phyloP scores from a whole-genome alignment of 345 rosid species.

The Acer negundo region DNA sequence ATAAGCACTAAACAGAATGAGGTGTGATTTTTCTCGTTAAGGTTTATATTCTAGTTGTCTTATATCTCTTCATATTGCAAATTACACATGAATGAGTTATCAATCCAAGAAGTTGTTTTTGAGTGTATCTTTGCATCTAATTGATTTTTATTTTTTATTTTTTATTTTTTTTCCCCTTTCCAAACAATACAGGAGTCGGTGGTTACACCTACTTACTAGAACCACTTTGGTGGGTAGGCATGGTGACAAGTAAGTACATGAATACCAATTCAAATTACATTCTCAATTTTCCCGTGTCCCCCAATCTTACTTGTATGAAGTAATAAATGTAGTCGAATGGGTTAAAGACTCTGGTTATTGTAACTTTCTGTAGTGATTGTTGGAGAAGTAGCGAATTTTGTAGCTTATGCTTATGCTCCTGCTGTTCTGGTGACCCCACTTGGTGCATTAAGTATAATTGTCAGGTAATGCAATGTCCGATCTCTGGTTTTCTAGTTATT shows the following conservation, averaged over 20 bases:
- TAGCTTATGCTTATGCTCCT: slow-evolving; percentile 92
- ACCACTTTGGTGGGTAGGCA: slow-evolving; percentile 98
- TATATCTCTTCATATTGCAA: neutral
- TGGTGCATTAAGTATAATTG: slow-evolving; percentile 86
- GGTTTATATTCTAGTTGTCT: neutral
- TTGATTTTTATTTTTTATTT: too few species aligned
- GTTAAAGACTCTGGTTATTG: slow-evolving; percentile 7
- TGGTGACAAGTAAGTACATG: slow-evolving; percentile 68
- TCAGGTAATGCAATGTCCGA: slow-evolving; percentile 49
- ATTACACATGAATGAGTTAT: neutral
- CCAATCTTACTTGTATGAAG: neutral
- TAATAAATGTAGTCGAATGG: neutral
- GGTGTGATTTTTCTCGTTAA: slow-evolving; percentile 1
- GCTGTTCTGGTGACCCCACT: slow-evolving; percentile 94
- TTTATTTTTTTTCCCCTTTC: neutral
- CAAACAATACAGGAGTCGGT: slow-evolving; percentile 62
- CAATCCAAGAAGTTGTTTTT: neutral
- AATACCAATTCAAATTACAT: neutral
- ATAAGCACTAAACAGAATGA: neutral
- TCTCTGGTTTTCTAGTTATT: neutral
- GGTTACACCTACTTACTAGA: slow-evolving; percentile 87
- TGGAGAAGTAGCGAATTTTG: slow-evolving; percentile 91
- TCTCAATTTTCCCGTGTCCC: neutral
- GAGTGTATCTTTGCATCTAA: neutral
- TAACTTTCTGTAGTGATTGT: slow-evolving; percentile 57